Conservation (phyloP, 2,329 filamentous ascomycete genomes). For the Trichoderma cornu-damae region DNA sequence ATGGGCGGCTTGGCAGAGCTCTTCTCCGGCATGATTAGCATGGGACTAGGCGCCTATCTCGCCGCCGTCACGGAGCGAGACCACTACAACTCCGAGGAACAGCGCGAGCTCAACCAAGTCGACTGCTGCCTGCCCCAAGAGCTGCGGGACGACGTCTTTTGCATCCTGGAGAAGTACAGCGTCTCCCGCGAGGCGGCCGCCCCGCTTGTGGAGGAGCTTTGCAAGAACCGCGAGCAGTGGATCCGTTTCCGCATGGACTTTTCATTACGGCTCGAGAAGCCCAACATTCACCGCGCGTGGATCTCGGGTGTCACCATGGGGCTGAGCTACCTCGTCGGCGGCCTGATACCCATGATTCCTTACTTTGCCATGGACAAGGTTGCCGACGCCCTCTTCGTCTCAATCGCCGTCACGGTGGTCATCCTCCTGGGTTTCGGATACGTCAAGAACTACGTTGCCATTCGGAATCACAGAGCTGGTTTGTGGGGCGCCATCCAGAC, state of each 20-base stretch:
- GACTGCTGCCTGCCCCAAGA: constrained; percentile 40
- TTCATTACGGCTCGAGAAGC: constrained; percentile 45
- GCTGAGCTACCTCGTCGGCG: constrained; percentile 64
- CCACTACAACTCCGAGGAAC: constrained; percentile 46
- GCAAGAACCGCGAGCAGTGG: constrained; percentile 44
- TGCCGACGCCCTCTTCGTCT: constrained; percentile 51
- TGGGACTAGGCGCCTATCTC: constrained; percentile 71
- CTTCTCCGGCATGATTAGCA: constrained; percentile 69
- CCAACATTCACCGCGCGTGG: constrained; percentile 41
- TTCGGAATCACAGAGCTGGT: constrained; percentile 47
- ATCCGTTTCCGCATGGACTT: constrained; percentile 58
- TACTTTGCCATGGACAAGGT: constrained; percentile 56
- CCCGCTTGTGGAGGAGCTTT: constrained; percentile 48
- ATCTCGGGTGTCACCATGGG: constrained; percentile 62
- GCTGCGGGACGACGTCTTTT: constrained; percentile 45
- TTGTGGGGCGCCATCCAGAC: constrained; percentile 60
- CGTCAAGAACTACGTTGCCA: constrained; percentile 54
- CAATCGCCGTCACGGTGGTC: constrained; percentile 55
- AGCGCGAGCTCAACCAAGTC: constrained; percentile 39
- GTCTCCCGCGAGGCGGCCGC: constrained; percentile 40
- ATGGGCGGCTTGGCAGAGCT: constrained; percentile 70
- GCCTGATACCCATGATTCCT: constrained; percentile 64
- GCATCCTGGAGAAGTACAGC: constrained; percentile 47
- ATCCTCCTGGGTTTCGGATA: constrained; percentile 62
- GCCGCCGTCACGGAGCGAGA: constrained; percentile 56